phyloP scores from a whole-genome alignment of 2,329 filamentous ascomycete species.

The Colletotrichum camelliae region DNA sequence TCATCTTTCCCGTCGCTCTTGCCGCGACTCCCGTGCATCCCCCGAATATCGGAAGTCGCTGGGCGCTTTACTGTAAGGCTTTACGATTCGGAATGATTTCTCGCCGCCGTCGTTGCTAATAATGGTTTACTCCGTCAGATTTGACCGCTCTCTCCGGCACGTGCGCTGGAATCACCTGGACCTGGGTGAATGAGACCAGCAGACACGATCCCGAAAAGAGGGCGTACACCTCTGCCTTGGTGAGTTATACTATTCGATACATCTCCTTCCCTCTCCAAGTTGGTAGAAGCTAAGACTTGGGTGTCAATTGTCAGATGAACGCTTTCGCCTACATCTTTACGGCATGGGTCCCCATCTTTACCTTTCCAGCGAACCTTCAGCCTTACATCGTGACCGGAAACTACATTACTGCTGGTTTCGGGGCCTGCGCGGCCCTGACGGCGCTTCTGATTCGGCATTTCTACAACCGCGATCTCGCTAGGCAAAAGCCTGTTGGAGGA shows the following conservation, averaged over 20 bases:
- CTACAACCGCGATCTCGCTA: slow-evolving; percentile 25
- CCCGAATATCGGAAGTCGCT: slow-evolving; percentile 22
- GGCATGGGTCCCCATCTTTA: slow-evolving; percentile 34
- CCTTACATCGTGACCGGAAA: slow-evolving; percentile 33
- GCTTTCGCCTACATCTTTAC: slow-evolving; percentile 32
- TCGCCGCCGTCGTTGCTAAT: neutral
- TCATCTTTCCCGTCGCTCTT: slow-evolving; percentile 29
- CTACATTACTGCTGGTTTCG: slow-evolving; percentile 32
- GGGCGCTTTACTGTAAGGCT: slow-evolving; percentile 28
- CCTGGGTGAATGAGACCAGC: slow-evolving; percentile 30
- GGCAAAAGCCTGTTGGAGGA: neutral
- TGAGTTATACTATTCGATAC: neutral
- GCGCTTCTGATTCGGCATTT: slow-evolving; percentile 27
- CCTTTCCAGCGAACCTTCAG: slow-evolving; percentile 31
- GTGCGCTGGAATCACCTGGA: slow-evolving; percentile 29
- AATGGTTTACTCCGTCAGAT: slow-evolving; percentile 8
- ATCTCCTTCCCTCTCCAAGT: neutral
- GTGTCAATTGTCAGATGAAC: slow-evolving; percentile 27
- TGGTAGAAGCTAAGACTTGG: neutral
- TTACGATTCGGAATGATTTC: neutral
- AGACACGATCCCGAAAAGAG: slow-evolving; percentile 31
- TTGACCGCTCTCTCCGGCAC: slow-evolving; percentile 25
- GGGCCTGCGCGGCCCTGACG: slow-evolving; percentile 12
- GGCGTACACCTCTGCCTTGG: slow-evolving; percentile 31
- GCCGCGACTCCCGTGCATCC: slow-evolving; percentile 30